A percentile compares a stretch with the other conserved stretches of the same genome.
phyloP scores from a whole-genome alignment of 192 early-diverging fungal genomes.

The Backusella luteola region DNA sequence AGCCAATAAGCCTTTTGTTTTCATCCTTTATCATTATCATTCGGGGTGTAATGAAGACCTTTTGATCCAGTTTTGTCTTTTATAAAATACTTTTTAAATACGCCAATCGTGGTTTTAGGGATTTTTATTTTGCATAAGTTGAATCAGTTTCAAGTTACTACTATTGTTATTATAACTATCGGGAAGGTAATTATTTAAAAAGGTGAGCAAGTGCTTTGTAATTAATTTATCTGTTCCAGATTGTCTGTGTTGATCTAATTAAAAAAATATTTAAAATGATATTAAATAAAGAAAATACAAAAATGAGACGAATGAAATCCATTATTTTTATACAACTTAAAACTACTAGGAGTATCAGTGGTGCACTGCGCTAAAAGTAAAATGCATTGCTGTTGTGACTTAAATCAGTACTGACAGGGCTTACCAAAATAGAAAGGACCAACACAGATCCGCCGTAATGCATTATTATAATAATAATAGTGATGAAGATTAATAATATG shows the following conservation, averaged over 20 bases:
- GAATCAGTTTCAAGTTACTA: not conserved
- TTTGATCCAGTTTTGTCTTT: constrained; percentile 2
- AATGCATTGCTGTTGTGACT: not conserved
- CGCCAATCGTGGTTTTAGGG: not conserved
- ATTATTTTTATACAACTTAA: not conserved
- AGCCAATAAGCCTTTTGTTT: not conserved
- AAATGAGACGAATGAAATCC: not conserved
- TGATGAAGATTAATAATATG: not conserved
- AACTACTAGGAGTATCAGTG: not conserved
- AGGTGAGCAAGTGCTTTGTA: not conserved
- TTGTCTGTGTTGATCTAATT: not conserved
- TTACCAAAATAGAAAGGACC: not conserved
- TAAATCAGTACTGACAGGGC: not conserved
- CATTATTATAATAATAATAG: not conserved
- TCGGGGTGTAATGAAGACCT: not conserved
- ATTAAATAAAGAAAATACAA: not conserved
- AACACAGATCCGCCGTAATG: not conserved
- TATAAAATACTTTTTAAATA: not conserved
- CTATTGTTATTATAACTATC: not conserved
- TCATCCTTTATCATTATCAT: not conserved
- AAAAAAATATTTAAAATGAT: not conserved
- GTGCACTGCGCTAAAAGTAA: not conserved
- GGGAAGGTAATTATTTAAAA: not conserved
- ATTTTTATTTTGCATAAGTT: not conserved
- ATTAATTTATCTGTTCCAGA: not conserved